These are phyloP conservation scores for Marasmius tenuissimus DNA, from an alignment of 1,284 basidiomycete species.

Conservation along the genomic window DNA sequence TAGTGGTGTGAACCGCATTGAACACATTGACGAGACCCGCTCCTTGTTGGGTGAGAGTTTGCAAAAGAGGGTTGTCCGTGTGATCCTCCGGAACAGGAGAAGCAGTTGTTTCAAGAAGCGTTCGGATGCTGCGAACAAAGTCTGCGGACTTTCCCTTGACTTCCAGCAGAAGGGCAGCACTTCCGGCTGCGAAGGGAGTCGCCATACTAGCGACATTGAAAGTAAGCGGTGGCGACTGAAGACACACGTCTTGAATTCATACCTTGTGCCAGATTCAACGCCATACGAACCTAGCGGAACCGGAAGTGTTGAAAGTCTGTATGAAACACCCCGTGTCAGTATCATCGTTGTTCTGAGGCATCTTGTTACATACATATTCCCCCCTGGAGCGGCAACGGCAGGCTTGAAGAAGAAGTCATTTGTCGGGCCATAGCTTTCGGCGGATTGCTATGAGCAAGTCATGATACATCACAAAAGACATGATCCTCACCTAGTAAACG, in stretches of 20 bases:
- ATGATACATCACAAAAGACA: not conserved
- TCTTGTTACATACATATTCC: conserved; percentile 55
- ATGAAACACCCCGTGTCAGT: conserved; percentile 32
- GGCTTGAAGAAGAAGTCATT: conserved; percentile 63
- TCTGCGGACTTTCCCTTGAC: conserved; percentile 46
- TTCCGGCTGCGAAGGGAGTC: conserved; percentile 60
- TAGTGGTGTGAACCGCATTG: conserved; percentile 57
- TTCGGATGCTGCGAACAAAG: conserved; percentile 41
- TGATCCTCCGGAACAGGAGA: conserved; percentile 46
- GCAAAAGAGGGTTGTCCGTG: conserved; percentile 48
- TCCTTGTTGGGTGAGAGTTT: conserved; percentile 66
- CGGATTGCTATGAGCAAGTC: not conserved
- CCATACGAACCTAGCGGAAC: not conserved
- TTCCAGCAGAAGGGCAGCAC: conserved; percentile 61
- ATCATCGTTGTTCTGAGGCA: conserved; percentile 46
- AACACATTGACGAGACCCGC: conserved; percentile 67
- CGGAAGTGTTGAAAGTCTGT: not conserved
- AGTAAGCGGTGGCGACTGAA: not conserved
- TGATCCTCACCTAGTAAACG: conserved; percentile 39
- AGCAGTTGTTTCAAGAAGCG: conserved; percentile 62
- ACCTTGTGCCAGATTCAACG: conserved; percentile 36
- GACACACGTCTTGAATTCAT: conserved; percentile 16
- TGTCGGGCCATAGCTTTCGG: conserved; percentile 49
- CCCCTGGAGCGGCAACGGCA: conserved; percentile 58
- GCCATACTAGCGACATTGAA: conserved; percentile 29